Conservation (phyloP, 768 basidiomycete species). For the Lepiota brunneoincarnata region DNA sequence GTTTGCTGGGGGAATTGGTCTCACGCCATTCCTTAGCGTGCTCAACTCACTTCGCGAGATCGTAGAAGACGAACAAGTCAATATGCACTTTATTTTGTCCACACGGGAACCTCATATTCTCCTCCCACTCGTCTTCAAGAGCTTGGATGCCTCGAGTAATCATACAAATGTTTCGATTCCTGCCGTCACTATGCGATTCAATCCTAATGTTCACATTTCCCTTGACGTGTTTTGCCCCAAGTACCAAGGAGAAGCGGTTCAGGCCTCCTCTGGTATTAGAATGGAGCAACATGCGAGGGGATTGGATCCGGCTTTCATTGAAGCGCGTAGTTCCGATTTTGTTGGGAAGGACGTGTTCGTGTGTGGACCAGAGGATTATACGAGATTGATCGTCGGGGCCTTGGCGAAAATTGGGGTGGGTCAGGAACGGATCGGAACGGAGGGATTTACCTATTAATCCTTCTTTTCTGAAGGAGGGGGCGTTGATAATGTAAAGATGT, state of each 20-base stretch:
- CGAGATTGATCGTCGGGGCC: slow-evolving; percentile 30
- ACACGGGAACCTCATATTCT: slow-evolving; percentile 54
- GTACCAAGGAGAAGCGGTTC: neutral
- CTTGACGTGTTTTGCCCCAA: slow-evolving; percentile 40
- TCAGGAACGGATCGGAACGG: slow-evolving; percentile 28
- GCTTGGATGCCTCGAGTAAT: slow-evolving; percentile 13
- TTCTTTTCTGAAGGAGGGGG: too few species aligned
- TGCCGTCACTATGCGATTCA: neutral
- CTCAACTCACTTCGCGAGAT: slow-evolving; percentile 24
- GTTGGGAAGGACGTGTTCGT: slow-evolving; percentile 35
- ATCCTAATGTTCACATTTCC: slow-evolving; percentile 20
- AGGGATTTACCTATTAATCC: slow-evolving; percentile 42
- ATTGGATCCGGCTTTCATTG: slow-evolving; percentile 19
- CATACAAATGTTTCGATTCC: too few species aligned
- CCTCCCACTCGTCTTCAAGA: slow-evolving; percentile 36
- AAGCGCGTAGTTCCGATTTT: slow-evolving; percentile 13
- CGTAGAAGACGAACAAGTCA: slow-evolving; percentile 18
- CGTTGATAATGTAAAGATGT: too few species aligned
- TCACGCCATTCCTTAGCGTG: slow-evolving; percentile 65
- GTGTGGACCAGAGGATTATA: slow-evolving; percentile 50
- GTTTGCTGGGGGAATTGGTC: slow-evolving; percentile 62
- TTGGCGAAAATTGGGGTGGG: slow-evolving; percentile 35
- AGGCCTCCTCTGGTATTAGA: slow-evolving; percentile 10
- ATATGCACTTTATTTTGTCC: slow-evolving; percentile 48
- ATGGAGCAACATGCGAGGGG: slow-evolving; percentile 20